These are phyloP conservation scores for Murraya paniculata DNA, from an alignment of 345 rosid genomes.

Conservation along the genomic window DNA sequence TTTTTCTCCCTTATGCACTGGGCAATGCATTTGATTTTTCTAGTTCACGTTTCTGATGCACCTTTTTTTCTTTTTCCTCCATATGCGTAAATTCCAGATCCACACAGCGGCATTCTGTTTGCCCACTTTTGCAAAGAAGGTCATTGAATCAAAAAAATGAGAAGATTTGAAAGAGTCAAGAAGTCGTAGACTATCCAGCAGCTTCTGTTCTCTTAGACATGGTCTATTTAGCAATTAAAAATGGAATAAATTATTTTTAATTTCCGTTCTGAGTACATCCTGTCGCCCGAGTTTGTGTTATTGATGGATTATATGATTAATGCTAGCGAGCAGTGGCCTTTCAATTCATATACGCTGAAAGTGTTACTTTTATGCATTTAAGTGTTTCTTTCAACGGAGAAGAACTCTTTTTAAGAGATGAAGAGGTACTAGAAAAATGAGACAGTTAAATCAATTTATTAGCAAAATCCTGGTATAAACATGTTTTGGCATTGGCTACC, in stretches of 20 bases:
- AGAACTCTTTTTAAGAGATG: constrained; percentile 22
- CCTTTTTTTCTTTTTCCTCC: background rate
- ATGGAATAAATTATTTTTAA: constrained; percentile 23
- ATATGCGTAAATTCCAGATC: constrained; percentile 42
- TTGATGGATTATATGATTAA: constrained; percentile 7
- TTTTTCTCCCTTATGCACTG: background rate
- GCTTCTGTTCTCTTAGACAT: constrained; percentile 8
- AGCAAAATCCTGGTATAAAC: background rate
- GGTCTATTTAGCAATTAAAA: constrained; percentile 10
- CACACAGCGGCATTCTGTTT: constrained; percentile 94
- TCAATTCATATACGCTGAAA: background rate
- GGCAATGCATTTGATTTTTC: background rate
- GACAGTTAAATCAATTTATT: constrained; percentile 9
- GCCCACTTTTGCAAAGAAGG: constrained; percentile 88
- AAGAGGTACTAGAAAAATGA: constrained; percentile 23
- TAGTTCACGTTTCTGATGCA: background rate
- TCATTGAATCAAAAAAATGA: constrained; percentile 60
- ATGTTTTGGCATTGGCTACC: no score
- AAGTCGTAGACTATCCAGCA: constrained; percentile 5
- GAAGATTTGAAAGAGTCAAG: constrained; percentile 10
- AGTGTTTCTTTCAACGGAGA: background rate
- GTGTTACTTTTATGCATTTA: background rate
- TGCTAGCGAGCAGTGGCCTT: background rate
- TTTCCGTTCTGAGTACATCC: constrained; percentile 9
- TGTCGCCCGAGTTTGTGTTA: constrained; percentile 4